These are phyloP conservation scores for Zelonia costaricensis DNA, from an alignment of 208 protist species.

Conservation along the genomic window DNA sequence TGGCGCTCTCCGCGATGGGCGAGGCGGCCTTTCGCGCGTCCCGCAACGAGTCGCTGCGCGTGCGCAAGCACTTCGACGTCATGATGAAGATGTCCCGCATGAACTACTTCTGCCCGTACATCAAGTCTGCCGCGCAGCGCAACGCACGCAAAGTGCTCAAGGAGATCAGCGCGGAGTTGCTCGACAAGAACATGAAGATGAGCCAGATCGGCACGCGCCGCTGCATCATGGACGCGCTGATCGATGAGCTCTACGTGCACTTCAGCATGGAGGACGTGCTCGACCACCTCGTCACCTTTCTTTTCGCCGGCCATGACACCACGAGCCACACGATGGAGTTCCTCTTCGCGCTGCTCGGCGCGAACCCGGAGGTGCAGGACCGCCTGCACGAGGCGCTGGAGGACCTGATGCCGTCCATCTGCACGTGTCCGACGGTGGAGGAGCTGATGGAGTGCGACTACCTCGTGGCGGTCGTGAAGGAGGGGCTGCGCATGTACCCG, in stretches of 20 bases:
- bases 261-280: constrained; percentile 48
- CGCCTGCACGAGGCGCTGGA: constrained; percentile 42
- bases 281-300: constrained; percentile 53
- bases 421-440: constrained; percentile 46
- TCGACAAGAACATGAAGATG: constrained; percentile 35
- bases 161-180: constrained; percentile 29
- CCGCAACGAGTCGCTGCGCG: constrained; percentile 32
- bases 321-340: constrained; percentile 56
- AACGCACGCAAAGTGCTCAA: constrained; percentile 32
- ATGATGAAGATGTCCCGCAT: constrained; percentile 44
- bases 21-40: constrained; percentile 54
- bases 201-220: constrained; percentile 19
- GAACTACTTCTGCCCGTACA: constrained; percentile 65
- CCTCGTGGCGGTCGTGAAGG: constrained; percentile 48
- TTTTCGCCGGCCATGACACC: constrained; percentile 66
- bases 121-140: constrained; percentile 35
- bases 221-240: constrained; percentile 48
- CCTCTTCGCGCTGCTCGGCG: constrained; percentile 42
- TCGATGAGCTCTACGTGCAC: constrained; percentile 37
- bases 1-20: constrained; percentile 51
- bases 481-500: constrained; percentile 54
- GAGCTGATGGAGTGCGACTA: constrained; percentile 50
- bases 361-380: constrained; percentile 38
- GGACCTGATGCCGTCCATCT: constrained; percentile 37
- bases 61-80: constrained; percentile 40